Evolutionary conservation across 345 rosid genomes (phyloP).

Genomic region (Hibiscus trionum): DNA sequence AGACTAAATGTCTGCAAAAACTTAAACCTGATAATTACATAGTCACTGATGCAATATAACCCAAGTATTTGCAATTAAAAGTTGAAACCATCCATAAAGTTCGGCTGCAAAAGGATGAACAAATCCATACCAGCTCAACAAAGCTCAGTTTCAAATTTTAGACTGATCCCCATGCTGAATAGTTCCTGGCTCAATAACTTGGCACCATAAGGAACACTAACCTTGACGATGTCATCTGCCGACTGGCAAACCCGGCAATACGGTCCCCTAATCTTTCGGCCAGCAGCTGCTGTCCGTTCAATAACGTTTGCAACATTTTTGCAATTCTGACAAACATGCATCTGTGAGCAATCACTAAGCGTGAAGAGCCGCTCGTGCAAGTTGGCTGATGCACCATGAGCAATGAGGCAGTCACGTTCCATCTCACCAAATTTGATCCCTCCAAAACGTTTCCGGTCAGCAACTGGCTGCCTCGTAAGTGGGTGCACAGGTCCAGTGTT

Average conservation of each 20-base stretch:
- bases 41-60: too few species aligned
- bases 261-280: slow-evolving; percentile 74
- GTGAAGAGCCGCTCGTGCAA: slow-evolving; percentile 79
- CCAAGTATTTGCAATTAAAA: not conserved
- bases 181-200: slow-evolving; percentile 71
- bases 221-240: slow-evolving; percentile 53
- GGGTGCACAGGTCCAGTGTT: slow-evolving; percentile 96
- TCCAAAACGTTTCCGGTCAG: slow-evolving; percentile 77
- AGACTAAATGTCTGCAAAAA: too few species aligned
- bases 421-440: slow-evolving; percentile 90
- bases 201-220: slow-evolving; percentile 71
- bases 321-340: slow-evolving; percentile 67
- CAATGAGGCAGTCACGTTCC: slow-evolving; percentile 87
- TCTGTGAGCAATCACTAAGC: slow-evolving; percentile 65
- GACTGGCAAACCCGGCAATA: slow-evolving; percentile 59
- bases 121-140: slow-evolving; percentile 31
- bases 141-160: slow-evolving; percentile 51
- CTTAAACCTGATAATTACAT: too few species aligned
- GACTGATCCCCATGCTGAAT: slow-evolving; percentile 71
- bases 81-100: not conserved
- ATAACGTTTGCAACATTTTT: slow-evolving; percentile 57
- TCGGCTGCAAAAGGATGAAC: not conserved
- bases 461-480: slow-evolving; percentile 82
- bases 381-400: slow-evolving; percentile 79
- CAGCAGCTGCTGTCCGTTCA: slow-evolving; percentile 44